phyloP scores from a whole-genome alignment of 495 filamentous ascomycete genomes.

The Hypoxylon crocopeplum region DNA sequence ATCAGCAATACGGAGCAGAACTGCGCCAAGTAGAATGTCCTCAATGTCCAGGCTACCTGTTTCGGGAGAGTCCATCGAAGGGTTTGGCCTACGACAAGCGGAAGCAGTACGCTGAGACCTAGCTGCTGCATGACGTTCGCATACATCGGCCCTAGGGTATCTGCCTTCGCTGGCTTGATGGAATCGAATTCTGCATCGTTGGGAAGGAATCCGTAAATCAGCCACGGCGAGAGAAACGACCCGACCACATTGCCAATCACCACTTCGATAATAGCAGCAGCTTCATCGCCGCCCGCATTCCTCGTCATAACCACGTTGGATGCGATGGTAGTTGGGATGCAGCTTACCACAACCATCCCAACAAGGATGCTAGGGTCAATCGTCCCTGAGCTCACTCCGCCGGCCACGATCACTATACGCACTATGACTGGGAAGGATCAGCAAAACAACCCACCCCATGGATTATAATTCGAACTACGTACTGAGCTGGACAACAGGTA shows the following conservation, averaged over 20 bases:
- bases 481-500: conserved; percentile 52
- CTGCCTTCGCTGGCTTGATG: conserved; percentile 52
- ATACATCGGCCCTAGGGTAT: conserved; percentile 57
- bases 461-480: conserved; percentile 1
- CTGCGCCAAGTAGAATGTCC: conserved; percentile 55
- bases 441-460: conserved; percentile 1
- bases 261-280: conserved; percentile 61
- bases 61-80: conserved; percentile 58
- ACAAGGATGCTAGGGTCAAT: conserved; percentile 60
- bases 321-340: conserved; percentile 64
- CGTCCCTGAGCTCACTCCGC: conserved; percentile 43
- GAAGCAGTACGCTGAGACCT: conserved; percentile 57
- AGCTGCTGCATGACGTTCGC: conserved; percentile 59
- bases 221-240: conserved; percentile 58
- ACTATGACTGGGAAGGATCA: conserved; percentile 51
- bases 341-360: conserved; percentile 61
- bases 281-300: conserved; percentile 61
- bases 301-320: conserved; percentile 66
- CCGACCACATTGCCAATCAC: conserved; percentile 62
- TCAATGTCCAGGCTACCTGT: conserved; percentile 47
- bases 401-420: conserved; percentile 55
- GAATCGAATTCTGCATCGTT: conserved; percentile 49
- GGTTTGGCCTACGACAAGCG: conserved; percentile 56
- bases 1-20: conserved; percentile 55
- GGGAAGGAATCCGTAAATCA: conserved; percentile 59